Conservation (phyloP, 2,329 filamentous ascomycete genomes). For the Aureobasidium musti region DNA sequence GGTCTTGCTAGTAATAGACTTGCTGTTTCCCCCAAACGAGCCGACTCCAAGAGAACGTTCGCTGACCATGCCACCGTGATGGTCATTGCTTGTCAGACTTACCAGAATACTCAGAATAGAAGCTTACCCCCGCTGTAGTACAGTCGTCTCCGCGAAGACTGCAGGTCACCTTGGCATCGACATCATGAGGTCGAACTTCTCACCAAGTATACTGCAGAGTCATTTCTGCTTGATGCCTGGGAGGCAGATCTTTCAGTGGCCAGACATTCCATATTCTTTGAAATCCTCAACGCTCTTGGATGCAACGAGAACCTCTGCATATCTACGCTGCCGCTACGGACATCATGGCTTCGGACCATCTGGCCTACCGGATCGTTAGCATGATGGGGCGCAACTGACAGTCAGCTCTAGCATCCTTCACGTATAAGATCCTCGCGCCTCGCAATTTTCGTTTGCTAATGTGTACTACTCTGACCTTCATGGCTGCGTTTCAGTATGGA, state of each 20-base stretch:
- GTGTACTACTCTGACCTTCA: conserved; percentile 14
- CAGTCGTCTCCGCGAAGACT: background rate
- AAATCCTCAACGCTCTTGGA: background rate
- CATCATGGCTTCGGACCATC: background rate
- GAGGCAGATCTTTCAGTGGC: too few species aligned
- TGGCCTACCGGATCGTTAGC: conserved; percentile 5
- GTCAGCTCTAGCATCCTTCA: conserved; percentile 22
- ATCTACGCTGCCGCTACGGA: conserved; percentile 16
- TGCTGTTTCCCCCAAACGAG: background rate
- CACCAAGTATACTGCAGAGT: background rate
- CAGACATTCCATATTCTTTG: background rate
- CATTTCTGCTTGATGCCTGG: background rate
- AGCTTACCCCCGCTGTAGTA: conserved; percentile 14
- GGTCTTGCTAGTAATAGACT: background rate
- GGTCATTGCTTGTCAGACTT: background rate
- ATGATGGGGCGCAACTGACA: conserved; percentile 5
- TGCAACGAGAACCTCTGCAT: conserved; percentile 12
- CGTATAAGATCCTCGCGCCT: conserved; percentile 12
- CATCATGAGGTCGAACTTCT: background rate
- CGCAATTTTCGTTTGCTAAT: conserved; percentile 5
- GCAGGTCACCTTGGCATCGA: conserved; percentile 6
- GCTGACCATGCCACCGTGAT: background rate
- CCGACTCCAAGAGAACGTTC: background rate
- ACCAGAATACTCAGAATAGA: conserved; percentile 9
- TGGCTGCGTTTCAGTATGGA: conserved; percentile 6